Evolutionary conservation across 2,329 filamentous ascomycete species (phyloP), one percentile per base, ranked within the genome.

Genomic region (Aspergillus melleus): DNA sequence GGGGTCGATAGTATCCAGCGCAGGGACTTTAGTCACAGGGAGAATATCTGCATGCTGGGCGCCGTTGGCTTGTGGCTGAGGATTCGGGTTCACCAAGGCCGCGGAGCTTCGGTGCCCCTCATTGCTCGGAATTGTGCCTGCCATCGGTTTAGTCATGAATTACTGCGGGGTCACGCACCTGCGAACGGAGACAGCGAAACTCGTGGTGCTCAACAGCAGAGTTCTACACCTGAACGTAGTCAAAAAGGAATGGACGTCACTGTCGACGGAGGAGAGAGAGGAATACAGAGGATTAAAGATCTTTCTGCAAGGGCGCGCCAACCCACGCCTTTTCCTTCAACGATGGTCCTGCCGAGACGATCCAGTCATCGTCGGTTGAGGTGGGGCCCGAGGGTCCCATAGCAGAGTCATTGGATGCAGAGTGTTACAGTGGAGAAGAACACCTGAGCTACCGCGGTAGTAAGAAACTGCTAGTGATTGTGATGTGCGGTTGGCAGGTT

Each of bases 21-120:
- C 62, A 36, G 69, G 69, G 36, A 72, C 57, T 53, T 68, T 72
- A 24, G 69, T 71, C 16, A 68, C 55, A 1, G 69, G 69, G 16
- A 66, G 36, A 44, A 58, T 29, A n/a, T 64, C 60, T 55, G 19
- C 26, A 19, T 49, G 32, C 32, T 22, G 30, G 14, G 20, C 32
- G 32, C 22, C 55, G 50, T 57, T 36, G 49, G 29, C 11, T 29
- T 36, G 49, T 11, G 36, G 19, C 22, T 42, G 47, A 19, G 52
- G 26, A 16, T 57, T 39, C 20, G 52, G 32, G 39, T 20, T 52
- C n/a, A 47, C 22, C 9, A 54, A 58, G 46, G 51, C 16, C 26
- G 52, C 26, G 44, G 61, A 51, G 50, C 36, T 51, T 29, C 52
- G 29, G 44, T 61, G 56, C 62, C 60, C 62, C 62, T 64, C 61